Evolutionary conservation across 192 early-diverging fungal species (phyloP).

Genomic region (Gorgonomyces haynaldii): DNA sequence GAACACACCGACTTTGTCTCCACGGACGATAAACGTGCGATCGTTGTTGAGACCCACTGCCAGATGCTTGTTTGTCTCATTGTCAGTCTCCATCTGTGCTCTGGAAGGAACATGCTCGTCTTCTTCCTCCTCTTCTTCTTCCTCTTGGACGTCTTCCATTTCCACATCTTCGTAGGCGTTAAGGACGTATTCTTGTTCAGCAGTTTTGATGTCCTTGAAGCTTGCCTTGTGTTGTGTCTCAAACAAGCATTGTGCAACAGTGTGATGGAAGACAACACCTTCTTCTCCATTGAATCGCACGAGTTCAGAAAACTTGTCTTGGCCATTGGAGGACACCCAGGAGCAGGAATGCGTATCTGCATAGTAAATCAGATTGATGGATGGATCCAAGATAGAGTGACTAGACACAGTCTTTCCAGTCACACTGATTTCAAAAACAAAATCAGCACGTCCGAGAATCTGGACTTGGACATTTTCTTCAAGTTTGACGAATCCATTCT

Average conservation of each 20-base stretch:
- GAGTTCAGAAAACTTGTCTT: no score
- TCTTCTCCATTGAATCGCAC: no score
- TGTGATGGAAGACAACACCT: no score
- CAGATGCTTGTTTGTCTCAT: constrained; percentile 61
- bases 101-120: constrained; percentile 29
- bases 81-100: constrained; percentile 4
- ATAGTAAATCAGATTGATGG: no score
- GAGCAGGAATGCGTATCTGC: no score
- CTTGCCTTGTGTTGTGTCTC: constrained; percentile 53
- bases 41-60: constrained; percentile 76
- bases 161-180: constrained; percentile 64
- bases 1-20: constrained; percentile 82
- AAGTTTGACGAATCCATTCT: no score
- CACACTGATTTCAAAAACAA: no score
- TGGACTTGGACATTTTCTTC: no score
- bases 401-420: no score
- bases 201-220: constrained; percentile 52
- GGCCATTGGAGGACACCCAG: no score
- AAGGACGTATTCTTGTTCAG: constrained; percentile 64
- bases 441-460: no score
- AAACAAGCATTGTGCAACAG: constrained; percentile 63
- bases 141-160: constrained; percentile 36
- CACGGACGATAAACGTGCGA: constrained; percentile 83
- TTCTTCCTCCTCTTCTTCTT: constrained; percentile 34
- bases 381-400: no score